phyloP scores from a whole-genome alignment of 495 filamentous ascomycete genomes.

The Jackrogersella minutella region DNA sequence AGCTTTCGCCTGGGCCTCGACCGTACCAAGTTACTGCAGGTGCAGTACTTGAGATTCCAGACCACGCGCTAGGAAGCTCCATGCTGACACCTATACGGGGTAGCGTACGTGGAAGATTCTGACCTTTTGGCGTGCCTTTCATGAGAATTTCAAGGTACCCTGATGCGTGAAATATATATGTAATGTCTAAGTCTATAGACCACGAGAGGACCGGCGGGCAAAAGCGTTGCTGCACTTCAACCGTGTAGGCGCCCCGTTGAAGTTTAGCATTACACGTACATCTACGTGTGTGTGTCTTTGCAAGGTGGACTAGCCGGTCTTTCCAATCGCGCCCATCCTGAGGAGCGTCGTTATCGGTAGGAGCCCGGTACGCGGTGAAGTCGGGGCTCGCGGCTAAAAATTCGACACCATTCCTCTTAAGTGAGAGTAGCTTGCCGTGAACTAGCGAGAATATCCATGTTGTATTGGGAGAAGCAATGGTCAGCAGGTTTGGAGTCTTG shows the following conservation, averaged over 20 bases:
- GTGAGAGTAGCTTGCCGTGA: conserved; percentile 33
- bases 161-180: conserved; percentile 56
- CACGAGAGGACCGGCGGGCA: conserved; percentile 64
- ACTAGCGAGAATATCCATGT: conserved; percentile 30
- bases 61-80: conserved; percentile 49
- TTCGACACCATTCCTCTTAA: conserved; percentile 35
- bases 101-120: conserved; percentile 58
- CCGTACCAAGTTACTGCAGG: conserved; percentile 64
- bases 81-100: conserved; percentile 65
- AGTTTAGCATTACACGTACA: conserved; percentile 43
- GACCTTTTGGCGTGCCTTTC: conserved; percentile 49
- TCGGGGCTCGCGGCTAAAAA: conserved; percentile 33
- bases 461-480: conserved; percentile 27
- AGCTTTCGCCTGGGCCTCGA: conserved; percentile 69
- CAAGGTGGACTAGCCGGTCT: conserved; percentile 44
- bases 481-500: conserved; percentile 35
- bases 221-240: conserved; percentile 53
- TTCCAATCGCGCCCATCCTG: conserved; percentile 53
- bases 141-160: conserved; percentile 55
- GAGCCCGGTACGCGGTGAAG: conserved; percentile 53
- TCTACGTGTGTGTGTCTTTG: conserved; percentile 42
- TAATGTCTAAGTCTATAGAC: conserved; percentile 59
- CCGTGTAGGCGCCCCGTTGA: conserved; percentile 42
- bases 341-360: conserved; percentile 67
- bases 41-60: conserved; percentile 15